These are phyloP conservation scores for Fistulifera solaris DNA, from an alignment of 108 stramenopile genomes.

Conservation along the genomic window DNA sequence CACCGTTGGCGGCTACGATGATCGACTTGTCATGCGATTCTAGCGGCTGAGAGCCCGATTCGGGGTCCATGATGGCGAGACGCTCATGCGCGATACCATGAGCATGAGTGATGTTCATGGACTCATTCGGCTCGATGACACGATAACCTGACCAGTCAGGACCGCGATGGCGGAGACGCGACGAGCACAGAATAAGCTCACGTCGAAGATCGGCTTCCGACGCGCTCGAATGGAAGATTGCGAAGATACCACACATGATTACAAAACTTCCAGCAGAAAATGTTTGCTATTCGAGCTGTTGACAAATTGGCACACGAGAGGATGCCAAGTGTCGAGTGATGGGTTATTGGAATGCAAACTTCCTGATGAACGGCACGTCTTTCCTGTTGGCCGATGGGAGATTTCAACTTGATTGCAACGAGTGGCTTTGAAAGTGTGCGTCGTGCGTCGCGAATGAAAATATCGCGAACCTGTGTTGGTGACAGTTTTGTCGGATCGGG, in stretches of 20 bases:
- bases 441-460: constrained; percentile 1
- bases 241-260: constrained; percentile 95
- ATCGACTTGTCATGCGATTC: constrained; percentile 69
- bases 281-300: too few species aligned
- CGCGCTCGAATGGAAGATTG: constrained; percentile 89
- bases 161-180: constrained; percentile 88
- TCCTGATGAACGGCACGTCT: too few species aligned
- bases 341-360: too few species aligned
- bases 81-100: constrained; percentile 97
- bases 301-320: too few species aligned
- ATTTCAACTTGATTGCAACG: too few species aligned
- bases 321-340: too few species aligned
- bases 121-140: constrained; percentile 41
- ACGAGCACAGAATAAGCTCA: constrained; percentile 84
- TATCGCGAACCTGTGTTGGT: background rate
- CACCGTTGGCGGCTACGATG: constrained; percentile 94
- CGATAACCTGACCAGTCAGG: constrained; percentile 98
- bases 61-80: constrained; percentile 97
- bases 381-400: too few species aligned
- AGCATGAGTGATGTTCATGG: constrained; percentile 29
- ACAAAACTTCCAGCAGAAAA: too few species aligned
- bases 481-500: too few species aligned
- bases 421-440: too few species aligned
- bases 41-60: constrained; percentile 91
- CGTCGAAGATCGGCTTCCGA: constrained; percentile 76